These are phyloP conservation scores for Pulveroboletus frians DNA, from an alignment of 768 basidiomycete genomes.

Conservation along the genomic window DNA sequence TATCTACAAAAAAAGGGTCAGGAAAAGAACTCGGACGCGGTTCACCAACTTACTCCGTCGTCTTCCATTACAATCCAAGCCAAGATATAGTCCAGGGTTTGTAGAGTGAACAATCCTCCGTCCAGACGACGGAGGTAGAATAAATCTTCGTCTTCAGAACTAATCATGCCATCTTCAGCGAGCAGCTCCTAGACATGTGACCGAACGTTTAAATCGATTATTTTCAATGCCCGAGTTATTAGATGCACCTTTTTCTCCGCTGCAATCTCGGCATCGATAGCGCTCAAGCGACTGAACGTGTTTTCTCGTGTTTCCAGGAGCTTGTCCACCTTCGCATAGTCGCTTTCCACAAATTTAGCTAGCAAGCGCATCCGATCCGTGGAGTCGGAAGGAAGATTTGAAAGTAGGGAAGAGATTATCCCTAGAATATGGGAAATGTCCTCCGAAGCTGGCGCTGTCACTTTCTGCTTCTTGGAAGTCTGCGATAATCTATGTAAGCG, in stretches of 20 bases:
- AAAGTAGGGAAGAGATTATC: constrained; percentile 81
- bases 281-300: constrained; percentile 54
- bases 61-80: constrained; percentile 98
- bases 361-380: constrained; percentile 73
- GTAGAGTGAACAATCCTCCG: constrained; percentile 81
- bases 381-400: constrained; percentile 83
- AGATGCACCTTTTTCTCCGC: constrained; percentile 56
- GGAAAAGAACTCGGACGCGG: not conserved
- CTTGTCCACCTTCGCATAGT: constrained; percentile 94
- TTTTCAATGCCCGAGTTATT: not conserved
- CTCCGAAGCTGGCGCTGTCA: constrained; percentile 56
- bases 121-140: constrained; percentile 88
- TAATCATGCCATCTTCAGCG: constrained; percentile 52
- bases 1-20: constrained; percentile 46
- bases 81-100: constrained; percentile 89
- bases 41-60: constrained; percentile 68
- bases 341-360: constrained; percentile 88
- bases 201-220: not conserved
- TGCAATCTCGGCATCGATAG: constrained; percentile 62
- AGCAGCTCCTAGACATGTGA: constrained; percentile 42
- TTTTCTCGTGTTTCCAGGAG: constrained; percentile 81
- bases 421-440: constrained; percentile 86
- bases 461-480: constrained; percentile 63
- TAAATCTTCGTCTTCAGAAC: constrained; percentile 59
- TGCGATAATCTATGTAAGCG: constrained; percentile 20